phyloP scores from a whole-genome alignment of 257 asterid species.

The Gardenia jasminoides region DNA sequence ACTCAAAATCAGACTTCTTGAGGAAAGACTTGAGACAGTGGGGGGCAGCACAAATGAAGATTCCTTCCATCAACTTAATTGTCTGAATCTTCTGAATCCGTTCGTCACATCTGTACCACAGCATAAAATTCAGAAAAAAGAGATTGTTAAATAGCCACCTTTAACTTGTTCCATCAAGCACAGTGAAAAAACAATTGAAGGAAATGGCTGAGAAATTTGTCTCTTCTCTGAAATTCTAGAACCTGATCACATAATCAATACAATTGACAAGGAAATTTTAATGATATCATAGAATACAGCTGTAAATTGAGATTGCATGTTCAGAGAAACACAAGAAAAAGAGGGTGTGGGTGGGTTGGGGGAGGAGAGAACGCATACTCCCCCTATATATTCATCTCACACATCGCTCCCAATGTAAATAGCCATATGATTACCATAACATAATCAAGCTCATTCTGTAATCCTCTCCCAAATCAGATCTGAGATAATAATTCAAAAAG shows the following conservation, averaged over 20 bases:
- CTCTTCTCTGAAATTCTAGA: not conserved
- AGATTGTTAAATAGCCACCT: constrained; percentile 10
- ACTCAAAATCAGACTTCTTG: constrained; percentile 69
- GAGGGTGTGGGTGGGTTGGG: no score
- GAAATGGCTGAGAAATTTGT: not conserved
- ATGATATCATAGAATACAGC: not conserved
- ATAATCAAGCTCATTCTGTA: not conserved
- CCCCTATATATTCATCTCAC: not conserved
- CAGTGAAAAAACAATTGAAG: not conserved
- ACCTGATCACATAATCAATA: not conserved
- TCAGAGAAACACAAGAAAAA: not conserved
- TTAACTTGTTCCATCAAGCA: not conserved
- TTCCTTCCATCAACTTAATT: constrained; percentile 90
- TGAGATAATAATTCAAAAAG: not conserved
- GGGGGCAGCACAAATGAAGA: constrained; percentile 88
- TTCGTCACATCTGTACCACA: constrained; percentile 66
- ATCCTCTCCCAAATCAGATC: not conserved
- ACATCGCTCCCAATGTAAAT: not conserved
- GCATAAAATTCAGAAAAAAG: constrained; percentile 8
- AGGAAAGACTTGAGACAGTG: constrained; percentile 91
- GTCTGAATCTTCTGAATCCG: constrained; percentile 97
- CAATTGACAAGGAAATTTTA: not conserved
- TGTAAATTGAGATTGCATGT: not conserved
- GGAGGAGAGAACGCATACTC: no score
- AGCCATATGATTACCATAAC: not conserved